Evolutionary conservation across 2,329 filamentous ascomycete species (phyloP).

Genomic region (Calonectria pseudoreteaudii): DNA sequence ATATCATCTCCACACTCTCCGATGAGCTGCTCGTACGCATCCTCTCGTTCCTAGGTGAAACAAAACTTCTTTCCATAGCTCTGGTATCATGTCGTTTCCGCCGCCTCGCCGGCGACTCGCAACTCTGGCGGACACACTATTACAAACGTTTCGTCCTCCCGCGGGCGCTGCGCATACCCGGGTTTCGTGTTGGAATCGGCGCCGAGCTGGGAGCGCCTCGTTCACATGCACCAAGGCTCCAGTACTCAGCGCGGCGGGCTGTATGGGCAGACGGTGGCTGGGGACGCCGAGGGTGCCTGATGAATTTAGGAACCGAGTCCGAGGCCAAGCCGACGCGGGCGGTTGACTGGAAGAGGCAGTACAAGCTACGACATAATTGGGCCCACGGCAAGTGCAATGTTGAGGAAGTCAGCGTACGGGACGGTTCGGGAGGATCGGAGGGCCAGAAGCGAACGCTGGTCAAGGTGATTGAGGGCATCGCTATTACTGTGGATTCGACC

Average conservation of each 20-base stretch:
- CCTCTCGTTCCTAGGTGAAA: slow-evolving; percentile 78
- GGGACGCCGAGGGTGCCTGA: slow-evolving; percentile 56
- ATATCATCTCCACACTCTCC: slow-evolving; percentile 80
- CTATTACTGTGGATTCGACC: slow-evolving; percentile 79
- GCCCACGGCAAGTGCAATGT: slow-evolving; percentile 83
- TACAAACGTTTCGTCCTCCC: slow-evolving; percentile 89
- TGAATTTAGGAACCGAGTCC: slow-evolving; percentile 63
- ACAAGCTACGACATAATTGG: slow-evolving; percentile 93
- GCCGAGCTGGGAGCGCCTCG: slow-evolving; percentile 33
- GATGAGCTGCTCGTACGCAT: slow-evolving; percentile 91
- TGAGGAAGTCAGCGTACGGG: slow-evolving; percentile 75
- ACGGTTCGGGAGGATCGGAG: slow-evolving; percentile 46
- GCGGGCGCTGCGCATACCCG: slow-evolving; percentile 80
- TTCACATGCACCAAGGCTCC: slow-evolving; percentile 49
- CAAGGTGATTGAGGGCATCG: slow-evolving; percentile 80
- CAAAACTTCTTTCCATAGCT: slow-evolving; percentile 71
- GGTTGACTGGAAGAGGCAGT: slow-evolving; percentile 89
- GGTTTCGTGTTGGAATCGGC: slow-evolving; percentile 59
- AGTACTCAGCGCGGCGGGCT: slow-evolving; percentile 57
- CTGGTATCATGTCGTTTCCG: slow-evolving; percentile 82
- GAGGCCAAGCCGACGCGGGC: slow-evolving; percentile 39
- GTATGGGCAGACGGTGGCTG: slow-evolving; percentile 57
- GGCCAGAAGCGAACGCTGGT: slow-evolving; percentile 74
- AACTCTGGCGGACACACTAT: slow-evolving; percentile 92
- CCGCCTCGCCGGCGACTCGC: slow-evolving; percentile 80